Evolutionary conservation across 495 filamentous ascomycete species (phyloP).

Genomic region (Elasticomyces elasticus): DNA sequence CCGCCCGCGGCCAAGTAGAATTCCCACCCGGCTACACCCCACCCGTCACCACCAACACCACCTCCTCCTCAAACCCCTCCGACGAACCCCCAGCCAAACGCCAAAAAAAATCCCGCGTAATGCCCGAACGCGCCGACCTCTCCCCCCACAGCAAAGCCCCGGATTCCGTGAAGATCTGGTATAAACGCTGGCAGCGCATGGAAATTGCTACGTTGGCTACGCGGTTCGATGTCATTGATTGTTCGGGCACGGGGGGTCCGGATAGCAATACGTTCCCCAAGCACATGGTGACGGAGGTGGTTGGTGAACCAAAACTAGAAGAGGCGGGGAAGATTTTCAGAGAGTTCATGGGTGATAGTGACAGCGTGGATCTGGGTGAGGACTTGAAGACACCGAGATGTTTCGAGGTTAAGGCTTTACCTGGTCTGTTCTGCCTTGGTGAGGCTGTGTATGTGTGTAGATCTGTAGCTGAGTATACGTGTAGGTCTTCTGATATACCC

Average conservation of each 20-base stretch:
- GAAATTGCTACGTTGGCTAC: background rate
- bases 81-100: background rate
- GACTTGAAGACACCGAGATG: background rate
- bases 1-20: background rate
- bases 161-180: background rate
- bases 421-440: too few relatives aligned
- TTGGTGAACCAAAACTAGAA: background rate
- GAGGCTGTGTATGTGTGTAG: too few relatives aligned
- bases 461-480: slow-evolving; percentile 4
- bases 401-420: slow-evolving; percentile 1
- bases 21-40: background rate
- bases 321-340: background rate
- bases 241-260: background rate
- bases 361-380: background rate
- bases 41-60: too few relatives aligned
- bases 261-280: background rate
- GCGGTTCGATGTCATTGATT: background rate
- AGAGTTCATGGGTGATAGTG: background rate
- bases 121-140: background rate
- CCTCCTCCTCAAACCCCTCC: background rate
- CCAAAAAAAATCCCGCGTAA: background rate
- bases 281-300: background rate
- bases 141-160: slow-evolving; percentile 6
- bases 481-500: slow-evolving; percentile 69
- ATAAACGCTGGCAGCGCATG: slow-evolving; percentile 1